Percentiles rank a stretch among this genome's conserved stretches.
These are phyloP conservation scores for Apiospora phragmitis DNA, from an alignment of 2,329 filamentous ascomycete genomes.

Conservation along the genomic window DNA sequence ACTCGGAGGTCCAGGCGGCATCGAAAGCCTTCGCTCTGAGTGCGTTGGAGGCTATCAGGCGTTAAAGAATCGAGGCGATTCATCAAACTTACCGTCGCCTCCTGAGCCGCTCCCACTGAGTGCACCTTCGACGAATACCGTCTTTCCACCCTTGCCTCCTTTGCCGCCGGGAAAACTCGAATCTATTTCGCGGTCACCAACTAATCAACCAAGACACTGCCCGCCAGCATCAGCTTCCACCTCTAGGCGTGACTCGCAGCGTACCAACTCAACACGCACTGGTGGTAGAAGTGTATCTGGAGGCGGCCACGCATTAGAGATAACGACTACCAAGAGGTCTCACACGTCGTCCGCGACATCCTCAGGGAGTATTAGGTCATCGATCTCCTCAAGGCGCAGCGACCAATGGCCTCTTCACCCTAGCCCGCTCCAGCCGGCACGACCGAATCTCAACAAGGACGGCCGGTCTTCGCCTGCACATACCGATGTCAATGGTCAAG, in stretches of 20 bases:
- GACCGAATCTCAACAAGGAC: neutral
- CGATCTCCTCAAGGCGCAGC: neutral
- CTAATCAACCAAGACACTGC: neutral
- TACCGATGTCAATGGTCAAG: neutral
- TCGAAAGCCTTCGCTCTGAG: constrained; percentile 42
- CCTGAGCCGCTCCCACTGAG: constrained; percentile 12
- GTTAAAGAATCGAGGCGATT: constrained; percentile 29
- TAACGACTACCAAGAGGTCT: neutral
- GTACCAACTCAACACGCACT: neutral
- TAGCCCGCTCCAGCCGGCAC: too few relatives aligned
- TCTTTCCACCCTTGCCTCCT: constrained; percentile 27
- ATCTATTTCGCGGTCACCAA: constrained; percentile 1
- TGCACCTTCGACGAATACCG: constrained; percentile 18
- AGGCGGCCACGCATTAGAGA: neutral
- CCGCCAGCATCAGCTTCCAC: neutral
- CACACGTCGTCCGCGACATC: neutral
- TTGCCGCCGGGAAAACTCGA: constrained; percentile 11
- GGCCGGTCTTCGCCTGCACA: neutral
- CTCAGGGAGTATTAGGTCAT: neutral
- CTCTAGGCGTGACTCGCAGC: neutral
- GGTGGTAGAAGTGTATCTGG: neutral
- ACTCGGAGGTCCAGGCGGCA: constrained; percentile 38
- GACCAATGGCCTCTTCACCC: neutral
- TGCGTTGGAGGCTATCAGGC: constrained; percentile 37
- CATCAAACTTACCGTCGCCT: neutral